A percentile compares a stretch with the other conserved stretches of the same genome.
Evolutionary conservation across 164 flowering plant genomes (phyloP).

Genomic region (Piper longum): DNA sequence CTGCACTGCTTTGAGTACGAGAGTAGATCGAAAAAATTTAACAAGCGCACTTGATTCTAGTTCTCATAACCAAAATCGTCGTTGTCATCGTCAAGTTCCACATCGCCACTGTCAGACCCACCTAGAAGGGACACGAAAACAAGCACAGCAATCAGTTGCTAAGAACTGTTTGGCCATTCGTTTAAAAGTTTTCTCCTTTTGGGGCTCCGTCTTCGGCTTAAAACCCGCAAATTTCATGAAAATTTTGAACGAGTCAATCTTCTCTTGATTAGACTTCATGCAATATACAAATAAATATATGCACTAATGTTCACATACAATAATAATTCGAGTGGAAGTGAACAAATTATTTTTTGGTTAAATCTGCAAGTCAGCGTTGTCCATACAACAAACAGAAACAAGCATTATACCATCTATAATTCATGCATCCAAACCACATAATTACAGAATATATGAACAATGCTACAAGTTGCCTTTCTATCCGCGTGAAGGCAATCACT

Average conservation of each 20-base stretch:
- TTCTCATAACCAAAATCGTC: constrained; percentile 21
- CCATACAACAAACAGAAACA: too few relatives aligned
- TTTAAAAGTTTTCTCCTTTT: constrained; percentile 69
- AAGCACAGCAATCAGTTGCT: constrained; percentile 48
- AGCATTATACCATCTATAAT: too few relatives aligned
- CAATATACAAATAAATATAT: too few relatives aligned
- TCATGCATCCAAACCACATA: too few relatives aligned
- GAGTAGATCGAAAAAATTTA: neutral
- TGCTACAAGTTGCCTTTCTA: too few relatives aligned
- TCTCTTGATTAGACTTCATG: neutral
- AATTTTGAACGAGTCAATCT: neutral
- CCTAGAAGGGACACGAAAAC: constrained; percentile 63
- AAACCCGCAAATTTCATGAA: constrained; percentile 33
- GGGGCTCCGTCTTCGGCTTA: constrained; percentile 64
- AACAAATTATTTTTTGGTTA: too few relatives aligned
- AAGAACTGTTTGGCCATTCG: constrained; percentile 74
- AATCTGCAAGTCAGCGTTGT: too few relatives aligned
- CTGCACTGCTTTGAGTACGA: neutral
- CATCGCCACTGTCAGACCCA: constrained; percentile 39
- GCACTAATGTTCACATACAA: too few relatives aligned
- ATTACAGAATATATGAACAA: too few relatives aligned
- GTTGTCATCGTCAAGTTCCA: constrained; percentile 48
- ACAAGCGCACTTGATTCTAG: constrained; percentile 1
- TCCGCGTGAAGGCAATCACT: too few relatives aligned
- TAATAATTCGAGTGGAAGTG: too few relatives aligned